Percentiles rank a stretch among this genome's conserved stretches.
Evolutionary conservation across 169 alveolate species (phyloP).

Genomic region (Plasmodium cynomolgi): DNA sequence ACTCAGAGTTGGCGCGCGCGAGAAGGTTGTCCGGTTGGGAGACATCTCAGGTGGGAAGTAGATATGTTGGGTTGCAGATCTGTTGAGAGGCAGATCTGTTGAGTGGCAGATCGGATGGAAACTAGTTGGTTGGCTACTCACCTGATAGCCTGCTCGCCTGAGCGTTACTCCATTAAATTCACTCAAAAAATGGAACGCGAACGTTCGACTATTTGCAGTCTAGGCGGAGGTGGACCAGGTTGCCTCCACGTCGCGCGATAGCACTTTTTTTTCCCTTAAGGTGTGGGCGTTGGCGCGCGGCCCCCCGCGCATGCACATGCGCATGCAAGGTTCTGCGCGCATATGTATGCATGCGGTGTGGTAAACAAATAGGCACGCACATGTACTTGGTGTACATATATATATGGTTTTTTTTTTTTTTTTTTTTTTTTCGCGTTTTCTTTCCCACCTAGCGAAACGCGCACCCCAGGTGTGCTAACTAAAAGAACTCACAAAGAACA

Average conservation of each 20-base stretch:
- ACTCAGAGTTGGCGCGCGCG: background rate
- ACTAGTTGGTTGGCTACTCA: background rate
- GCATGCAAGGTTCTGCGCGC: background rate
- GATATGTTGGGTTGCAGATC: background rate
- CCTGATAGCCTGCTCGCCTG: background rate
- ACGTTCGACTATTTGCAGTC: background rate
- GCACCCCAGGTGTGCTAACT: background rate
- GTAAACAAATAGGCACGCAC: background rate
- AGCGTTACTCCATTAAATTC: background rate
- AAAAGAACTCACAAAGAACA: background rate
- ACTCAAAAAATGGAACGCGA: background rate
- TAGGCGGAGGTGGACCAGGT: background rate
- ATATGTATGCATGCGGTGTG: background rate
- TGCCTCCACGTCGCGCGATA: background rate
- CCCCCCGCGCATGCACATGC: background rate
- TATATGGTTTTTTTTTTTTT: background rate
- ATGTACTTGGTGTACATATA: background rate
- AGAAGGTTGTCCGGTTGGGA: background rate
- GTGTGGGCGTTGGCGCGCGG: background rate
- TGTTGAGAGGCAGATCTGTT: background rate
- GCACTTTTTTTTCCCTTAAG: background rate
- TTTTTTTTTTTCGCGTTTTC: background rate
- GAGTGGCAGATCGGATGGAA: background rate
- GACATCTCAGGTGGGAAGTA: background rate
- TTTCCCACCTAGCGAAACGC: background rate